Evolutionary conservation across 1,139 yeast species (phyloP), one percentile per base, ranked within the genome.

Genomic region (Geotrichum fermentans): DNA sequence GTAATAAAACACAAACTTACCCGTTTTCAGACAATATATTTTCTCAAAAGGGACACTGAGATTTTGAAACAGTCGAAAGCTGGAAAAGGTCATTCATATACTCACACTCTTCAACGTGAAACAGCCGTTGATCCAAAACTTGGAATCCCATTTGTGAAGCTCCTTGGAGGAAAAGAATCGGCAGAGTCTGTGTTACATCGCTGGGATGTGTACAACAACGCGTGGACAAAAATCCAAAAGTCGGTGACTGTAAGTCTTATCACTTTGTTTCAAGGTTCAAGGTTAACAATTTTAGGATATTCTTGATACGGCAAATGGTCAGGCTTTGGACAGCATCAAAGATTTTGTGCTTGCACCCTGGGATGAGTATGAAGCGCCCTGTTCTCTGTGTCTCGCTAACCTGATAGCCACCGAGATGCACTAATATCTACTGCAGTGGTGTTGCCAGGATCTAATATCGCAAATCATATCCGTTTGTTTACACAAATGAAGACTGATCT

Each of bases 161-260:
- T 72, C 3, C 54, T 70, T n/a, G 68, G 68, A 22, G 74, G 73
- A 2, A 49, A 59, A n/a, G 75, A 72, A 53, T 55, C 67, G 0
- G 52, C 52, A 2, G 61, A 56, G 1, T 60, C 61, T 36, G 64
- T 61, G 2, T 45, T 58, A 14, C 53, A 58, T 43, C 55, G 75
- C 53, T 71, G 74, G 74, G 56, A 58, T 4, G 52, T 65, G 42
- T 72, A 66, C 53, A 58, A 63, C 26, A 64, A 62, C 36, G 52
- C 56, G 2, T 64, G 68, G 67, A 38, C 42, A 1, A 42, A 37
- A n/a, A 59, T 56, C 29, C 56, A 60, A 40, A 22, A 35, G 20
- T 40, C 45, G 16, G 60, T 64, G 16, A 52, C 58, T 21, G 47
- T 50, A 47, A 28, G 52, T 30, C 16, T 16, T 16, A n/a, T 17